Evolutionary conservation across 345 rosid genomes (phyloP).

Genomic region (Bruguiera parviflora): DNA sequence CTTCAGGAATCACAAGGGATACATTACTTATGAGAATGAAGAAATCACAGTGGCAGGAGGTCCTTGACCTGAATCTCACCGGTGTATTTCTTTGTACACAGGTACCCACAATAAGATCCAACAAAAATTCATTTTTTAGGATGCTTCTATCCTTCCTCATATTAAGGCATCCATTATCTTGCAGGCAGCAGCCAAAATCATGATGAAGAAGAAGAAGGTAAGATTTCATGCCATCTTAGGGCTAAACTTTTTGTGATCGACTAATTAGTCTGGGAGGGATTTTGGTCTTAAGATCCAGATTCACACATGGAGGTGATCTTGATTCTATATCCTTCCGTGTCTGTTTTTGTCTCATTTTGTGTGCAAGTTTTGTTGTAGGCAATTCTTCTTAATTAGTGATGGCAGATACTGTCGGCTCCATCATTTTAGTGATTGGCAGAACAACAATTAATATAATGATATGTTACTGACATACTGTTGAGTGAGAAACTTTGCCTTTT

Average conservation of each 20-base stretch:
- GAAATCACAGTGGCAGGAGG: constrained; percentile 90
- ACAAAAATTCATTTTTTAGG: constrained; percentile 9
- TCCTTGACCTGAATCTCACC: constrained; percentile 88
- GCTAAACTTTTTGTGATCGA: too few species aligned
- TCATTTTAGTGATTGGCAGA: neutral
- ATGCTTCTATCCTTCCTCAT: constrained; percentile 12
- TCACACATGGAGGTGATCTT: too few species aligned
- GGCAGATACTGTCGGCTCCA: neutral
- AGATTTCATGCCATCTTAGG: too few species aligned
- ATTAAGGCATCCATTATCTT: constrained; percentile 33
- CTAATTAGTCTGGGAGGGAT: too few species aligned
- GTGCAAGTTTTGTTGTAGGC: too few species aligned
- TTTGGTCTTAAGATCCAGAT: too few species aligned
- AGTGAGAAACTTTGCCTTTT: neutral
- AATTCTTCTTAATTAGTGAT: too few species aligned
- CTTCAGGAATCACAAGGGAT: constrained; percentile 84
- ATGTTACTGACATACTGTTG: neutral
- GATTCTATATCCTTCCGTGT: too few species aligned
- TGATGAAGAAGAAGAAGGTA: constrained; percentile 92
- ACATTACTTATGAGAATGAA: constrained; percentile 92
- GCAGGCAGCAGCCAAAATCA: constrained; percentile 93
- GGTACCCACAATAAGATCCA: constrained; percentile 40
- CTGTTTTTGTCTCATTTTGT: too few species aligned
- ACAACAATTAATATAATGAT: neutral
- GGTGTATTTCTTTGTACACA: constrained; percentile 94